These are phyloP conservation scores for Filobasidium uniguttulatum DNA, from an alignment of 1,284 basidiomycete genomes.

Conservation along the genomic window DNA sequence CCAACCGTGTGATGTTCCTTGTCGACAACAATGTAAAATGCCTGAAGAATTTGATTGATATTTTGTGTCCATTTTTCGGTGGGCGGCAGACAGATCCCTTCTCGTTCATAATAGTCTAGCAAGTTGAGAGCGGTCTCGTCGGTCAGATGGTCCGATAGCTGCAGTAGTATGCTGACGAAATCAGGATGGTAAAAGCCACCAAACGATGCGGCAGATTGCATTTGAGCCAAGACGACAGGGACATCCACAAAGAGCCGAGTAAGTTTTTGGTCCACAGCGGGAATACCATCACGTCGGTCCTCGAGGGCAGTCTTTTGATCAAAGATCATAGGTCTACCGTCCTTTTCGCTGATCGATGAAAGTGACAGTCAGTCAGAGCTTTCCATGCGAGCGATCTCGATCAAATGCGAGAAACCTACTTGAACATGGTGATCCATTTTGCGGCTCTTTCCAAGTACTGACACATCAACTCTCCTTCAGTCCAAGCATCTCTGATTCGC, in stretches of 20 bases:
- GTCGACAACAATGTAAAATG: constrained; percentile 27
- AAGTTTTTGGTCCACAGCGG: constrained; percentile 16
- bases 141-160: constrained; percentile 32
- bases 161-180: constrained; percentile 34
- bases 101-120: constrained; percentile 38
- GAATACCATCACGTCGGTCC: constrained; percentile 3
- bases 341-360: no score
- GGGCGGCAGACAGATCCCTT: constrained; percentile 39
- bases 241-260: constrained; percentile 24
- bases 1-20: constrained; percentile 3
- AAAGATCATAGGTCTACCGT: not conserved
- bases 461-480: constrained; percentile 15
- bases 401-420: constrained; percentile 20
- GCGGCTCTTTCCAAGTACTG: constrained; percentile 12
- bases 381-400: not conserved
- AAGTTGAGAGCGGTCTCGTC: constrained; percentile 34
- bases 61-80: constrained; percentile 40
- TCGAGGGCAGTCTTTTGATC: not conserved
- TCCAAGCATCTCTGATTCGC: constrained; percentile 17
- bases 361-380: not conserved
- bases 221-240: constrained; percentile 24
- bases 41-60: constrained; percentile 35
- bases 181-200: constrained; percentile 28
- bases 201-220: constrained; percentile 21
- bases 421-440: constrained; percentile 15